These are phyloP conservation scores for Rosa multiflora DNA, from an alignment of 306 rosid genomes.

Conservation along the genomic window DNA sequence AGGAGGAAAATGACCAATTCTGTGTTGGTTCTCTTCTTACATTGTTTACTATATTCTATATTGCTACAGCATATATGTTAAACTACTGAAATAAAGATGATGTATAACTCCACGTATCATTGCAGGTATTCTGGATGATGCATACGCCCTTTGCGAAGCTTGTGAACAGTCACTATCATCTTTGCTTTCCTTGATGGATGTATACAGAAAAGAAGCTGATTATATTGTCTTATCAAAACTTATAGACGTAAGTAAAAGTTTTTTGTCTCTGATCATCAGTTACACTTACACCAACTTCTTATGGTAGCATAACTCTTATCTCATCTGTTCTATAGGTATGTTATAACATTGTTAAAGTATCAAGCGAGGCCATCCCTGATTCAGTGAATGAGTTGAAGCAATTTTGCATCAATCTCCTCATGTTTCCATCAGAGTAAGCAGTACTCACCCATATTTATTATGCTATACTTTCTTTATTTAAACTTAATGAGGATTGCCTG, in stretches of 20 bases:
- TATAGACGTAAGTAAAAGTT: constrained; percentile 31
- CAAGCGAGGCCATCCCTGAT: constrained; percentile 53
- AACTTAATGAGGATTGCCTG: background rate
- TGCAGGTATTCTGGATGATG: constrained; percentile 64
- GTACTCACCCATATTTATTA: background rate
- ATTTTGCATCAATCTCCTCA: constrained; percentile 48
- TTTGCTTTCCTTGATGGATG: constrained; percentile 53
- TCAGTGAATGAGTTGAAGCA: constrained; percentile 48
- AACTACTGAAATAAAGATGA: background rate
- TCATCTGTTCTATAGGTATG: constrained; percentile 45
- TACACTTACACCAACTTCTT: background rate
- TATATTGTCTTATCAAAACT: constrained; percentile 47
- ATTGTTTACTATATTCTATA: constrained; percentile 1
- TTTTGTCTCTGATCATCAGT: background rate
- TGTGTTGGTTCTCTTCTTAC: background rate
- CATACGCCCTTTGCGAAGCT: constrained; percentile 58
- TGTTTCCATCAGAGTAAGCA: constrained; percentile 52
- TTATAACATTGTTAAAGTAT: constrained; percentile 31
- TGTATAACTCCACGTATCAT: constrained; percentile 7
- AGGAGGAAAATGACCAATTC: background rate
- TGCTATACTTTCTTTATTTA: background rate
- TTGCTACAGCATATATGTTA: background rate
- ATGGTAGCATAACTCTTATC: constrained; percentile 4
- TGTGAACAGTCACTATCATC: constrained; percentile 46
- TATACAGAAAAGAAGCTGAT: constrained; percentile 47